Conservation (phyloP, 371 early-diverging fungal species). For the Mucor velutinosus region DNA sequence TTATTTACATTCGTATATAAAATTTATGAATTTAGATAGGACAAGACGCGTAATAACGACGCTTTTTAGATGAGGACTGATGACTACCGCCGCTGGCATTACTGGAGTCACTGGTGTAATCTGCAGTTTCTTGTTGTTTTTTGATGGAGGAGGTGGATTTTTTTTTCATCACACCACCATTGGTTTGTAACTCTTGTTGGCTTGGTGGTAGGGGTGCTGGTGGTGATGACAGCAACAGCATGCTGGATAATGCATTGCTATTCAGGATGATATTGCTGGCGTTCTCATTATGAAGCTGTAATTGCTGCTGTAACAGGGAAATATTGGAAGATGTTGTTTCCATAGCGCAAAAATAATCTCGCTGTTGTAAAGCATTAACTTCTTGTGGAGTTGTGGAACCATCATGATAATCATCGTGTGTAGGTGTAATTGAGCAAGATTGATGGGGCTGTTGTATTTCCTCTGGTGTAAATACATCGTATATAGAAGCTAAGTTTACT, state of each 20-base stretch:
- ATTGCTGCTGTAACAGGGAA: conserved; percentile 6
- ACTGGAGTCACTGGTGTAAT: not conserved
- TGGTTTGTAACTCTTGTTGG: not conserved
- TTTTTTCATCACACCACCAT: not conserved
- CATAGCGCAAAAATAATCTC: conserved; percentile 10
- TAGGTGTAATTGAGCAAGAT: not conserved
- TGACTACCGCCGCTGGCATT: not conserved
- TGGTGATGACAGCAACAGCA: conserved; percentile 3
- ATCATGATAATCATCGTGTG: not conserved
- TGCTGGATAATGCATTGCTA: not conserved
- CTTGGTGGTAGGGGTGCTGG: not conserved
- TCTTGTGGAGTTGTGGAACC: not conserved
- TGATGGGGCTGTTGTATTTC: conserved; percentile 11
- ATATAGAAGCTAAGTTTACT: conserved; percentile 6
- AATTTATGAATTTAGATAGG: not conserved
- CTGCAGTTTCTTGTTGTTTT: not conserved
- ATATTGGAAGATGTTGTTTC: not conserved
- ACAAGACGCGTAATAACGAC: not conserved
- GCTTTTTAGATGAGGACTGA: not conserved
- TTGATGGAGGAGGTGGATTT: not conserved
- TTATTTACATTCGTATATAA: no score
- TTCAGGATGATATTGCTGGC: conserved; percentile 13
- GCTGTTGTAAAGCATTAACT: not conserved
- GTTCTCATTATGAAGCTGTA: conserved; percentile 9
- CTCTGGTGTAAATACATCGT: conserved; percentile 21